Evolutionary conservation across 768 basidiomycete species (phyloP).

Genomic region (Leccinum aurantiacum): DNA sequence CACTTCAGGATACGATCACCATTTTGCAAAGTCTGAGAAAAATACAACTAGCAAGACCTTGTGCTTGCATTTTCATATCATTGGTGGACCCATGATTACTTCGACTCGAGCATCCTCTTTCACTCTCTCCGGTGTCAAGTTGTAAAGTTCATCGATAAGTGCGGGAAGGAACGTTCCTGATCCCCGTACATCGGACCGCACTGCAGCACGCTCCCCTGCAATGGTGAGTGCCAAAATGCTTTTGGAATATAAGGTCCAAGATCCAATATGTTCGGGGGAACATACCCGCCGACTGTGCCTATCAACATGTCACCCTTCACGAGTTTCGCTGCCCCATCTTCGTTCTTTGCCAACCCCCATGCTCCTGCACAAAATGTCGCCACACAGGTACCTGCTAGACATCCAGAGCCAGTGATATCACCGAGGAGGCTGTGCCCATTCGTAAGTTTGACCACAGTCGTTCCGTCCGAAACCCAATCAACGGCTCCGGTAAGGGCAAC

Average conservation of each 20-base stretch:
- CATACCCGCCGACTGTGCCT: constrained; percentile 76
- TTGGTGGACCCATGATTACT: constrained; percentile 3
- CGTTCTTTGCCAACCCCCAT: constrained; percentile 35
- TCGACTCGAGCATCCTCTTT: constrained; percentile 31
- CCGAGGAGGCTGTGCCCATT: constrained; percentile 79
- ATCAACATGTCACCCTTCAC: constrained; percentile 77
- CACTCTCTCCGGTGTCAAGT: constrained; percentile 40
- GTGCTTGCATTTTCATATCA: too few species aligned
- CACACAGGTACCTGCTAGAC: constrained; percentile 74
- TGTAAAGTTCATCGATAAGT: constrained; percentile 60
- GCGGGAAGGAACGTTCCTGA: constrained; percentile 66
- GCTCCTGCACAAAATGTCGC: constrained; percentile 81
- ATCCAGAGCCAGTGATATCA: constrained; percentile 88
- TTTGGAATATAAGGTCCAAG: constrained; percentile 10
- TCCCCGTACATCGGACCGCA: constrained; percentile 51
- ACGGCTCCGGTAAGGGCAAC: constrained; percentile 75
- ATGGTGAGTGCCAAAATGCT: constrained; percentile 58
- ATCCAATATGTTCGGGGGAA: constrained; percentile 1
- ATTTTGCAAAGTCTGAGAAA: too few species aligned
- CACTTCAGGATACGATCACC: too few species aligned
- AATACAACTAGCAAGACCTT: too few species aligned
- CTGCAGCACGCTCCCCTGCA: constrained; percentile 60
- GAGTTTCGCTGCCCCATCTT: constrained; percentile 40
- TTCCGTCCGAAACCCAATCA: constrained; percentile 87
- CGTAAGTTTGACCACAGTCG: constrained; percentile 57